Evolutionary conservation across 2,329 filamentous ascomycete genomes (phyloP).

Genomic region (Colletotrichum orbiculare): DNA sequence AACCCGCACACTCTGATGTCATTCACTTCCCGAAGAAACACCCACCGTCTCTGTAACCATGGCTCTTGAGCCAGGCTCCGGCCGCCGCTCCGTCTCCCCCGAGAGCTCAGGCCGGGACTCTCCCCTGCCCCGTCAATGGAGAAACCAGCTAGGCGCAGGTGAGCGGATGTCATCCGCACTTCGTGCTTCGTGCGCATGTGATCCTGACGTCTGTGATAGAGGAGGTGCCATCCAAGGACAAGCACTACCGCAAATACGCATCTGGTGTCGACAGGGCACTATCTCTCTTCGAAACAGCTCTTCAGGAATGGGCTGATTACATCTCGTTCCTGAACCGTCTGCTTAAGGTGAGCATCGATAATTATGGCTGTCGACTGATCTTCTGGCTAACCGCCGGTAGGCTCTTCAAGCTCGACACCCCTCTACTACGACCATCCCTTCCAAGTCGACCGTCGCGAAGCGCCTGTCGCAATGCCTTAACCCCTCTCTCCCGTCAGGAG

Average conservation of each 20-base stretch:
- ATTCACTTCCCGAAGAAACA: slow-evolving; percentile 26
- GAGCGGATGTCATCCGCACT: slow-evolving; percentile 45
- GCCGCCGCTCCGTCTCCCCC: slow-evolving; percentile 74
- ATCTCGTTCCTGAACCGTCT: slow-evolving; percentile 95
- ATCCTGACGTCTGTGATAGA: slow-evolving; percentile 51
- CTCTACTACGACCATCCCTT: slow-evolving; percentile 78
- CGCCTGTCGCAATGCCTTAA: slow-evolving; percentile 95
- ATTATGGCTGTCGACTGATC: background rate
- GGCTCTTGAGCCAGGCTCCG: slow-evolving; percentile 70
- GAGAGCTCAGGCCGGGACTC: slow-evolving; percentile 86
- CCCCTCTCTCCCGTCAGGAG: slow-evolving; percentile 90
- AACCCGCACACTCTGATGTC: slow-evolving; percentile 31
- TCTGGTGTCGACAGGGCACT: slow-evolving; percentile 88
- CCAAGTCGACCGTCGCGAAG: slow-evolving; percentile 86
- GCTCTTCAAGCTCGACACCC: slow-evolving; percentile 88
- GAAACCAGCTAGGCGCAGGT: slow-evolving; percentile 83
- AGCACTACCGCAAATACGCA: slow-evolving; percentile 87
- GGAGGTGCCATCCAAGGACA: slow-evolving; percentile 68
- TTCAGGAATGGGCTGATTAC: slow-evolving; percentile 99
- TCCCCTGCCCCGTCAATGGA: slow-evolving; percentile 80
- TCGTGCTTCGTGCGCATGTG: background rate
- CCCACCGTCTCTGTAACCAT: slow-evolving; percentile 55
- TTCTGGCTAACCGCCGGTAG: slow-evolving; percentile 44
- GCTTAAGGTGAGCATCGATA: slow-evolving; percentile 75
- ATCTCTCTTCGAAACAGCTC: slow-evolving; percentile 87